Base-by-base conservation (phyloP, 768 basidiomycete genomes). In the Cystofilobasidium ferigula region DNA sequence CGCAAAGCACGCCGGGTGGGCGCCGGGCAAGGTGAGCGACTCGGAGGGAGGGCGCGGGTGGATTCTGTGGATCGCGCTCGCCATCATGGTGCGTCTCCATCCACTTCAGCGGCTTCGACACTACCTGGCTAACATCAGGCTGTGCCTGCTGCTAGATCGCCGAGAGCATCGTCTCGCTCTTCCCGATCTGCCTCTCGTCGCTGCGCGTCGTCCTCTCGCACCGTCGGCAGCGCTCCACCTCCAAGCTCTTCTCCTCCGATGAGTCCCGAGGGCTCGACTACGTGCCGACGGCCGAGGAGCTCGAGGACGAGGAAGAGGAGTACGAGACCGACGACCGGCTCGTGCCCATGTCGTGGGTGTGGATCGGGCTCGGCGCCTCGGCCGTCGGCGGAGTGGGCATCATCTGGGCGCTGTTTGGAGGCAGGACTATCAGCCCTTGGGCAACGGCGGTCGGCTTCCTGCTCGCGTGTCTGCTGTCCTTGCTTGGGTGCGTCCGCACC, bases 61-160 rank as follows among this genome's bases (percentile, higher is more conserved):
- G 90, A 91, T 94, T 62, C 82, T 98, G n/a, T 98, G 94, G 94
- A 82, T 86, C 26, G 88, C 91, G 0, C 81, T 98, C 40, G 93
- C 92, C 5, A 87, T 94, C 72, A 97, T 98, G 94, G 61, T 63
- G 4, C 6, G 59, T 61, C 26, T n/a, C n/a, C n/a, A n/a, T n/a
- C n/a, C n/a, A n/a, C n/a, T n/a, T n/a, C n/a, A n/a, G n/a, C n/a
- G n/a, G n/a, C n/a, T n/a, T n/a, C n/a, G n/a, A n/a, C n/a, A n/a
- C n/a, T n/a, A n/a, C n/a, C n/a, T n/a, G n/a, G n/a, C n/a, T n/a
- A n/a, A n/a, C n/a, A n/a, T n/a, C n/a, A n/a, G n/a, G n/a, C 45
- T 16, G 7, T 34, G 1, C 28, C 3, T 8, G 16, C 35, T 8
- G 3, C 1, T 20, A 67, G 65, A 89, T 86, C 74, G 83, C 90